Percentiles rank a stretch among this genome's conserved stretches.
These are phyloP conservation scores for Pyrenochaeta sp. DNA, from an alignment of 2,329 filamentous ascomycete species.

Conservation along the genomic window DNA sequence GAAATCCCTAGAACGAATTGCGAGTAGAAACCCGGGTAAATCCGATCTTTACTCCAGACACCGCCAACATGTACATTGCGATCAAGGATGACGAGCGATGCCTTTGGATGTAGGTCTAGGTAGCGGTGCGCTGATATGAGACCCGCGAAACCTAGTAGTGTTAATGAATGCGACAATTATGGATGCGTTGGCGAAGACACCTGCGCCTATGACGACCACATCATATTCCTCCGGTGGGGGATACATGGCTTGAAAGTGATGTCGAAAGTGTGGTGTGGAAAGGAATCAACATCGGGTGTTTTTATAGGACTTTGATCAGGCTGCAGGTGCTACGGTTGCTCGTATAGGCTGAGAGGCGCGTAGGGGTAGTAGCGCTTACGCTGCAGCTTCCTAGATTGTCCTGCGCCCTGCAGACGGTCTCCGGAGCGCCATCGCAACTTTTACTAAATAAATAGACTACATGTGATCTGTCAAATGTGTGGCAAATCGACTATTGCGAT, in stretches of 20 bases:
- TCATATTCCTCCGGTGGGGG: not conserved
- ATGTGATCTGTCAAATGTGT: no score
- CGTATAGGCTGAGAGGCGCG: not conserved
- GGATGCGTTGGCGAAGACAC: not conserved
- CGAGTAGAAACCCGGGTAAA: conserved; percentile 22
- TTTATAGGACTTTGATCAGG: not conserved
- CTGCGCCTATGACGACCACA: not conserved
- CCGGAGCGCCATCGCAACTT: conserved; percentile 5
- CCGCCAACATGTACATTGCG: conserved; percentile 19
- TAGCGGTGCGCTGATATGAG: conserved; percentile 7
- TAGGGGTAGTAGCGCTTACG: not conserved
- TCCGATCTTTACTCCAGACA: conserved; percentile 19
- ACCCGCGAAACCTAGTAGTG: not conserved
- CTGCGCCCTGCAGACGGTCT: conserved; percentile 1
- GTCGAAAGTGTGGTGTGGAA: not conserved
- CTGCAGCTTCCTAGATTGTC: not conserved
- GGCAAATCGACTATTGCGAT: no score
- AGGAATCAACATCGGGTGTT: not conserved
- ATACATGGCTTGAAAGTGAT: not conserved
- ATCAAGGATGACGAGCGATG: conserved; percentile 18
- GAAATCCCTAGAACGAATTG: conserved; percentile 26
- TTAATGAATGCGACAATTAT: not conserved
- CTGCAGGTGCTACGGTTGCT: not conserved
- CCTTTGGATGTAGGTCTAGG: conserved; percentile 20
- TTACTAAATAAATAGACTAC: conserved; percentile 19